Base-by-base conservation (phyloP, 2,329 filamentous ascomycete species). In the Colletotrichum sp. region DNA sequence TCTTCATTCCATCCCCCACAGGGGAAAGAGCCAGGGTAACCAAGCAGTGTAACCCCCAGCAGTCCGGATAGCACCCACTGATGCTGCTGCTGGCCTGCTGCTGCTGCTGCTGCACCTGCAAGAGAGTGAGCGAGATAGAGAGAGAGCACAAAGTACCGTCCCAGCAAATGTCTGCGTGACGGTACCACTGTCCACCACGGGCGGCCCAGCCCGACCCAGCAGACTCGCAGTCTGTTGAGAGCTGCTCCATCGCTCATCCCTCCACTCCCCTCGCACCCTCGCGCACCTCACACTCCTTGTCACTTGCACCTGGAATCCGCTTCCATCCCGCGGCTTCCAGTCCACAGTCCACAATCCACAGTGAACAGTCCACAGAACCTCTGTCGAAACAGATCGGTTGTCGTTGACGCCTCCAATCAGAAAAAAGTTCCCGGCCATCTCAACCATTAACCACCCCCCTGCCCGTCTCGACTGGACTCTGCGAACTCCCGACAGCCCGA, bases 181-280 rank as follows among this genome's bases (percentile, higher is more conserved):
- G 15, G 36, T 67, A 67, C 64, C 16, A 71, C 67, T 34, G 22
- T 30, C 32, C 44, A 60, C 62, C 28, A 75, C 62, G 24, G 44
- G 39, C 68, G 72, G 68, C 62, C 62, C 68, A 72, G 55, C 28
- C 72, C 62, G 52, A 66, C 72, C 72, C 72, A 75, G 69, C 73
- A 75, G 63, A 68, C 64, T 63, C 72, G 63, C 73, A 72, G 63
- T 72, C 55, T 75, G 73, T 75, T 75, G 73, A 73, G 73, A 65
- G 30, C 68, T 44, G 62, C 59, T 59, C 39, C 62, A 72, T 68
- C 52, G 24, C 66, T 57, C 65, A 59, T 68, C 65, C 65, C 44
- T 68, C 44, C 34, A 62, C 60, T 72, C 26, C 18, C 36, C 39
- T n/a, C 39, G 39, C 39, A 48, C 44, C 44, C n/a, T 52, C 44